These are phyloP conservation scores for Penicillium sp. DNA, from an alignment of 2,329 filamentous ascomycete species.

Conservation along the genomic window DNA sequence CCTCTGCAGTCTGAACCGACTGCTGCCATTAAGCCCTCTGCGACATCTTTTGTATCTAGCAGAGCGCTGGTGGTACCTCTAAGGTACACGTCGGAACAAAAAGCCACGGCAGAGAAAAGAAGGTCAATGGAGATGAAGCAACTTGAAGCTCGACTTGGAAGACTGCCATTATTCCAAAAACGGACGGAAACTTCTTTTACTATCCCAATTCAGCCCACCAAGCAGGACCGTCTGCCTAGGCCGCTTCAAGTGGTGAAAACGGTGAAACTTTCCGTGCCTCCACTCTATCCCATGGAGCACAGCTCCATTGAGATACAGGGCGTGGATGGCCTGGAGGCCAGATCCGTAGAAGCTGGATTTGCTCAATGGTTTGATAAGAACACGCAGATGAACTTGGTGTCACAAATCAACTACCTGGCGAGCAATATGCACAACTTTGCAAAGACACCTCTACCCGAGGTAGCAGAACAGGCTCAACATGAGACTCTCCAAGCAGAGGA, in stretches of 20 bases:
- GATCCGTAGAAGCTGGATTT: slow-evolving; percentile 67
- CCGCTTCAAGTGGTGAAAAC: slow-evolving; percentile 64
- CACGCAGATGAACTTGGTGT: slow-evolving; percentile 66
- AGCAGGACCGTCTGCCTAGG: slow-evolving; percentile 60
- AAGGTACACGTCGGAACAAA: slow-evolving; percentile 61
- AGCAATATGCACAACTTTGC: slow-evolving; percentile 70
- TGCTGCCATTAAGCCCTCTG: not conserved
- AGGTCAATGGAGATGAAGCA: slow-evolving; percentile 69
- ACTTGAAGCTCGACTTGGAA: slow-evolving; percentile 72
- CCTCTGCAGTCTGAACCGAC: slow-evolving; percentile 2
- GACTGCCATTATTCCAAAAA: slow-evolving; percentile 66
- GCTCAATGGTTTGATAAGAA: slow-evolving; percentile 58
- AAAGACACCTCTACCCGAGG: slow-evolving; percentile 50
- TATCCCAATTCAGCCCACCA: slow-evolving; percentile 68
- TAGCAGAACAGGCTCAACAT: slow-evolving; percentile 13
- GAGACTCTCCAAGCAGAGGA: slow-evolving; percentile 14
- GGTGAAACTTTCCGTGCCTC: slow-evolving; percentile 68
- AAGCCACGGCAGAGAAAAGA: slow-evolving; percentile 61
- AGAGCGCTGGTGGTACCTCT: slow-evolving; percentile 41
- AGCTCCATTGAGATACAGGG: slow-evolving; percentile 68
- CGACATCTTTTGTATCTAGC: not conserved
- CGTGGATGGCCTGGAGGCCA: slow-evolving; percentile 61
- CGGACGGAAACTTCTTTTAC: slow-evolving; percentile 70
- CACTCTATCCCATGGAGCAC: slow-evolving; percentile 70
- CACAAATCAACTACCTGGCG: slow-evolving; percentile 72